Conservation (phyloP, 2,329 filamentous ascomycete species). For the Plenodomus lindquistii region DNA sequence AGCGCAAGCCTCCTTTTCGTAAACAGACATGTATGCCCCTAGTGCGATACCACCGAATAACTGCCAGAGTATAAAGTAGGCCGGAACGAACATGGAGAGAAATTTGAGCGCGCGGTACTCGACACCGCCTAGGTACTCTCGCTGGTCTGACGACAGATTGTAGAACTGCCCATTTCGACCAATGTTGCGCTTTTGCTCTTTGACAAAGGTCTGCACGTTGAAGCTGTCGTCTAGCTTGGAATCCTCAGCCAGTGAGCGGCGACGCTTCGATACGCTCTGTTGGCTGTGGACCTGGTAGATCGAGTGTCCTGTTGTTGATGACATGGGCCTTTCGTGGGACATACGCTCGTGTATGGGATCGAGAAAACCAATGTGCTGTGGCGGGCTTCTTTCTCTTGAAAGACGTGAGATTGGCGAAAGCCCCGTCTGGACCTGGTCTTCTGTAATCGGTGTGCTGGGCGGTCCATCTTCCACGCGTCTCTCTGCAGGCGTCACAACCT, state of each 20-base stretch:
- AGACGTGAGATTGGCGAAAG: conserved; percentile 9
- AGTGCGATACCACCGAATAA: conserved; percentile 23
- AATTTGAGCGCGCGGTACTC: conserved; percentile 28
- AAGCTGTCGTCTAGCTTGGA: conserved; percentile 18
- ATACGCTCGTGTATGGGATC: conserved; percentile 20
- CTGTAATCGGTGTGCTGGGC: no score
- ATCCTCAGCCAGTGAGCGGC: conserved; percentile 18
- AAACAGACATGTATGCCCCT: conserved; percentile 22
- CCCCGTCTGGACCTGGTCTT: no score
- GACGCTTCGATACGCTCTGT: conserved; percentile 18
- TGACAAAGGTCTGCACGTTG: conserved; percentile 25
- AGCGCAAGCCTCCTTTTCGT: conserved; percentile 21
- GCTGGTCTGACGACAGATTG: conserved; percentile 24
- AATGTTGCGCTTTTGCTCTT: conserved; percentile 27
- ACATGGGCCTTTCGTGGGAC: conserved; percentile 17
- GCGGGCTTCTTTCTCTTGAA: conserved; percentile 10
- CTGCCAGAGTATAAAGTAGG: conserved; percentile 26
- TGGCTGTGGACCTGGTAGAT: conserved; percentile 23
- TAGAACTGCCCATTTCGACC: conserved; percentile 24
- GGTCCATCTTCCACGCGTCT: no score
- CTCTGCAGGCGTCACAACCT: conserved; percentile 10
- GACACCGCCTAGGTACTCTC: conserved; percentile 25
- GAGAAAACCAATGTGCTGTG: conserved; percentile 25
- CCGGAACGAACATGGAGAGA: conserved; percentile 19
- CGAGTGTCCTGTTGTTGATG: conserved; percentile 22